A percentile compares a stretch with the other conserved stretches of the same genome.
These are phyloP conservation scores for Yamadazyma insecticola DNA, from an alignment of 805 yeast species.

Conservation along the genomic window DNA sequence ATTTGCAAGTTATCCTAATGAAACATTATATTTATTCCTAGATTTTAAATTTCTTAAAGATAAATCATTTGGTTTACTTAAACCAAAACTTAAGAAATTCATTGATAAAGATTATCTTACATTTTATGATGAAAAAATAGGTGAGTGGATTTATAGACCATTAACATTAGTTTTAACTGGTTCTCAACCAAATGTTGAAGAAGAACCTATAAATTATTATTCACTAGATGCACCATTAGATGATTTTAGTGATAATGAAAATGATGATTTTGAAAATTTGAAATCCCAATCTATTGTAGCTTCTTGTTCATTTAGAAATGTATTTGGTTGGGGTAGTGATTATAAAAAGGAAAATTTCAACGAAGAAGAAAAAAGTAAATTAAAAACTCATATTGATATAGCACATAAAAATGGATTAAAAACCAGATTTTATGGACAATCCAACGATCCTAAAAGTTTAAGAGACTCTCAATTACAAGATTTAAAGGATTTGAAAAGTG, in stretches of 20 bases:
- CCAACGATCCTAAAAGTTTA: no score
- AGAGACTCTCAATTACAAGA: no score
- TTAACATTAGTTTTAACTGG: slow-evolving; percentile 65
- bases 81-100: slow-evolving; percentile 44
- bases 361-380: slow-evolving; percentile 25
- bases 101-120: slow-evolving; percentile 48
- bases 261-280: slow-evolving; percentile 19
- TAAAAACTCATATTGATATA: slow-evolving; percentile 21
- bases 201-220: slow-evolving; percentile 26
- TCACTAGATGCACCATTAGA: slow-evolving; percentile 53
- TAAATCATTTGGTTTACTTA: slow-evolving; percentile 42
- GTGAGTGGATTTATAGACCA: slow-evolving; percentile 44
- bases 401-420: slow-evolving; percentile 50
- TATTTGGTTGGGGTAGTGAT: slow-evolving; percentile 20
- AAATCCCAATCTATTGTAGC: slow-evolving; percentile 31
- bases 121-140: slow-evolving; percentile 34
- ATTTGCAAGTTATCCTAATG: slow-evolving; percentile 38
- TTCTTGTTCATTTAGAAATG: slow-evolving; percentile 36
- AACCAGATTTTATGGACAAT: slow-evolving; percentile 73
- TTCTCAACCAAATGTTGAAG: slow-evolving; percentile 44
- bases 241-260: slow-evolving; percentile 17
- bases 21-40: slow-evolving; percentile 55
- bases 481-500: no score
- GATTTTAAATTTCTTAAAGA: slow-evolving; percentile 57
- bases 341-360: slow-evolving; percentile 28